Evolutionary conservation across 2,329 filamentous ascomycete species (phyloP).

Genomic region (Trichophyton verrucosum): DNA sequence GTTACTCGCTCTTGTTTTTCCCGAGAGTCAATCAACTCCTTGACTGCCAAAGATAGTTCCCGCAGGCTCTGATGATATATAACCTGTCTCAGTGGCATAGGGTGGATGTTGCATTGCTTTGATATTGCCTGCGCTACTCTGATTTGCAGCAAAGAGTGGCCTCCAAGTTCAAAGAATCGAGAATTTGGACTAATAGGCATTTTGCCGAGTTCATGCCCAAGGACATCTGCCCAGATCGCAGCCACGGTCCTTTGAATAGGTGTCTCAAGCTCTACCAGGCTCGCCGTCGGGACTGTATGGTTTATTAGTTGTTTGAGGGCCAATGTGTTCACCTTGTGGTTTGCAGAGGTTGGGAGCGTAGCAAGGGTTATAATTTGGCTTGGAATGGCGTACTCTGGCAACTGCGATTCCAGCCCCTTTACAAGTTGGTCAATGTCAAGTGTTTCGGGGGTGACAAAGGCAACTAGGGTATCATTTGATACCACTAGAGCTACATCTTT

Average conservation of each 20-base stretch:
- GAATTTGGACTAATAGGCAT: background rate
- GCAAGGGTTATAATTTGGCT: background rate
- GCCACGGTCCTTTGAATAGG: background rate
- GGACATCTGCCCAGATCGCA: background rate
- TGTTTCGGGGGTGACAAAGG: background rate
- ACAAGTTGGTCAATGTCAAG: background rate
- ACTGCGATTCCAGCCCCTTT: background rate
- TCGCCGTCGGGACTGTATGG: background rate
- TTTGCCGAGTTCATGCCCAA: background rate
- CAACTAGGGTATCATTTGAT: background rate
- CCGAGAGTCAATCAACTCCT: background rate
- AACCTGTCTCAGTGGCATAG: background rate
- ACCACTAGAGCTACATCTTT: background rate
- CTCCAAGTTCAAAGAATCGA: slow-evolving; percentile 12
- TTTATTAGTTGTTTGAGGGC: background rate
- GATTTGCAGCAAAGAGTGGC: slow-evolving; percentile 13
- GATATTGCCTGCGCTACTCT: slow-evolving; percentile 8
- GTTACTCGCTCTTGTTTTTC: background rate
- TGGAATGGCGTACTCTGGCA: background rate
- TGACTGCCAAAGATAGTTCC: background rate
- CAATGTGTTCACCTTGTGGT: background rate
- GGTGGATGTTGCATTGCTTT: slow-evolving; percentile 7
- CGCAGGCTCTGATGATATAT: background rate
- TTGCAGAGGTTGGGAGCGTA: background rate
- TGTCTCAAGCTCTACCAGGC: background rate